Evolutionary conservation across 192 early-diverging fungal genomes (phyloP).

Genomic region (Backusella circina): DNA sequence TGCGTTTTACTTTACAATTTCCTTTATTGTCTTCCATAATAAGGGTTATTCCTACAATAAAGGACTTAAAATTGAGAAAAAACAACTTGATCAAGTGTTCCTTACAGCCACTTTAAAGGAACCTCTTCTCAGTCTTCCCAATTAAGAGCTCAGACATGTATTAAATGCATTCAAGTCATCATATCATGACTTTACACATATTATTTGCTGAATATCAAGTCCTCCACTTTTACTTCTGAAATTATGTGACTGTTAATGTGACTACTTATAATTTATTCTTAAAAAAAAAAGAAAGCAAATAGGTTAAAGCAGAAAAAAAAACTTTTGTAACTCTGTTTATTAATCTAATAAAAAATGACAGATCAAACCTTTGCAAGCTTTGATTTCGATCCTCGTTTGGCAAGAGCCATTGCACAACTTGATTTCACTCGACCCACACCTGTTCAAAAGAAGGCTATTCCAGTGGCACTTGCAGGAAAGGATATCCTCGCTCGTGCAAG

Average conservation of each 20-base stretch:
- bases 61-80: too few relatives aligned
- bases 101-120: too few relatives aligned
- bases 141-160: too few relatives aligned
- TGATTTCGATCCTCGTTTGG: constrained; percentile 86
- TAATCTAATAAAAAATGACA: not conserved
- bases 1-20: too few relatives aligned
- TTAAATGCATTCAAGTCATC: too few relatives aligned
- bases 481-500: constrained; percentile 91
- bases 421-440: constrained; percentile 83
- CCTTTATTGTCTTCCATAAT: too few relatives aligned
- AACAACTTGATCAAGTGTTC: too few relatives aligned
- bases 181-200: too few relatives aligned
- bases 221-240: too few relatives aligned
- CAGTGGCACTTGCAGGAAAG: constrained; percentile 86
- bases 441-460: constrained; percentile 86
- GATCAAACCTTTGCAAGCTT: constrained; percentile 52
- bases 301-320: not conserved
- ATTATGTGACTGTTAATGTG: not conserved
- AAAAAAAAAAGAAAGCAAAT: not conserved
- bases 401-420: constrained; percentile 82
- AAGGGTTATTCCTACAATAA: too few relatives aligned
- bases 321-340: not conserved
- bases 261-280: not conserved
- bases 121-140: too few relatives aligned
- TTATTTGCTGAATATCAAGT: too few relatives aligned